A percentile compares a stretch with the other conserved stretches of the same genome.
Conservation (phyloP, 257 asterid species). For the Capsicum rhomboideum region DNA sequence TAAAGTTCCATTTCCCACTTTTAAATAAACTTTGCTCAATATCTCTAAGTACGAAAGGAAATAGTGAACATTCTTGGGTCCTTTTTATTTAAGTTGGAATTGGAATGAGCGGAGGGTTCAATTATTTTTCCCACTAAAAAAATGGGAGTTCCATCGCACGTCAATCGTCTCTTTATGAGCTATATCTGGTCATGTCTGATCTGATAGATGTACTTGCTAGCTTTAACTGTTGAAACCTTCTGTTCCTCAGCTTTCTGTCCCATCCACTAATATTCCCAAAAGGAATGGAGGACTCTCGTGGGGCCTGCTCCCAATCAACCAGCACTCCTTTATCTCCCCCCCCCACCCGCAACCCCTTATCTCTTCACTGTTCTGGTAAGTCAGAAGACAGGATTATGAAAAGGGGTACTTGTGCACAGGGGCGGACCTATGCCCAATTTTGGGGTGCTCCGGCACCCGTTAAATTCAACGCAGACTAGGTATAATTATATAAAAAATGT, state of each 20-base stretch:
- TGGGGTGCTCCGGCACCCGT: no score
- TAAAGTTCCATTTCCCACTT: background rate
- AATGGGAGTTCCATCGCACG: conserved; percentile 42
- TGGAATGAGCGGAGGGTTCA: background rate
- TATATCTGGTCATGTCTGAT: conserved; percentile 50
- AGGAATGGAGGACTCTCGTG: conserved; percentile 12
- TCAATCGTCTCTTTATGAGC: conserved; percentile 23
- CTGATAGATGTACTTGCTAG: conserved; percentile 24
- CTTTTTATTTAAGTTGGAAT: background rate
- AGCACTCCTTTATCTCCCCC: background rate
- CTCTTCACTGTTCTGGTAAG: conserved; percentile 14
- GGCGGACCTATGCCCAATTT: no score
- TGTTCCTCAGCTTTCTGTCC: conserved; percentile 91
- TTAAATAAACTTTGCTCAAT: background rate
- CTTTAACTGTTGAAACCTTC: conserved; percentile 49
- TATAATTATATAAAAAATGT: no score
- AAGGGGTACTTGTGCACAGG: background rate
- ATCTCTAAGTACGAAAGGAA: background rate
- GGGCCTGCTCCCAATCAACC: conserved; percentile 29
- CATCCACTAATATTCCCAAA: conserved; percentile 55
- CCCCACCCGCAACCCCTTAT: background rate
- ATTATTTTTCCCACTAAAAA: conserved; percentile 30
- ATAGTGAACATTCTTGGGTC: background rate
- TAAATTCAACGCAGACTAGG: no score
- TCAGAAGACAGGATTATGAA: background rate